Evolutionary conservation across 2,329 filamentous ascomycete species (phyloP), one percentile per base, ranked within the genome.

Genomic region (Fusarium nanum): DNA sequence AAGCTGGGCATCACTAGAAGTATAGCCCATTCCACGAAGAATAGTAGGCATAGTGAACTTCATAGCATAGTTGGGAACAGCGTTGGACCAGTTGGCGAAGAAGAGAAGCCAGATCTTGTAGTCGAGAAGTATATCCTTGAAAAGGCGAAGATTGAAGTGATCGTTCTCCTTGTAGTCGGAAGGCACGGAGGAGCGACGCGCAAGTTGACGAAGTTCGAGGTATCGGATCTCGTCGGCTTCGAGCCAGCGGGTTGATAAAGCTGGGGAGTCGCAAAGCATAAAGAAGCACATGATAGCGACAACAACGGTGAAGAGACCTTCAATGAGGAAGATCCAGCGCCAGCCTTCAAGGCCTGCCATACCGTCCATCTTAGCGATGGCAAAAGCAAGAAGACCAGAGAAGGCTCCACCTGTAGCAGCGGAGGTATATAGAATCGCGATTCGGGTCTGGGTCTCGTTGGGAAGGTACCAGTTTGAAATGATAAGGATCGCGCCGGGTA

Each of bases 31-130:
- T 9, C 77, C 77, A 13, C 76, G 75, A 42, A 83, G 79, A 34
- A 83, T 83, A 7, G 78, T 76, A 2, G 82, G 77, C 76, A 78
- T 78, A 1, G 76, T 76, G 45, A 79, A 78, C 60, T 79, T 79
- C 63, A 78, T 74, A 40, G 73, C 77, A 28, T 78, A 78, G 48
- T 77, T 77, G 0, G 77, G 76, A 2, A 81, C 79, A 0, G 81
- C 76, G 47, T 83, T 83, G 22, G 78, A 83, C 78, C 79, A 82
- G 70, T 80, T 83, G 53, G 79, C 78, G 20, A 85, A 75, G 23
- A 82, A 80, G 9, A 86, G 65, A 12, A 80, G 72, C 62, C 79
- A 81, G 16, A 81, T 82, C 73, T 86, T 84, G 79, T 83, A 85
- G 70, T 86, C 84, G 8, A 75, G 76, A 1, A 85, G 56, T 6